Evolutionary conservation across 129 eudicot species (phyloP).

Genomic region (Flaveria robusta): DNA sequence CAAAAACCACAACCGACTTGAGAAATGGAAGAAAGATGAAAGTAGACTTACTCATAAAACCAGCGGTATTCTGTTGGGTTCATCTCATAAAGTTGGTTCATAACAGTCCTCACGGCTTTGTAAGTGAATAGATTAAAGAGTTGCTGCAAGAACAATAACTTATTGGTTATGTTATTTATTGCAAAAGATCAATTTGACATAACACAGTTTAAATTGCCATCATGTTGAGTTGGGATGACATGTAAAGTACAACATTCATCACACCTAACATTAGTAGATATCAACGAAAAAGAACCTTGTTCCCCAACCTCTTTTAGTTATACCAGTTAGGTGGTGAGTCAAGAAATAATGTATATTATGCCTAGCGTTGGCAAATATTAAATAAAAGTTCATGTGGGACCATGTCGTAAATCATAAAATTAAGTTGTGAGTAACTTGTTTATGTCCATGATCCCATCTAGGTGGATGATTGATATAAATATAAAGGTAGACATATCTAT

Average conservation of each 20-base stretch:
- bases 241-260: neutral
- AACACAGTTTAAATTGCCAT: neutral
- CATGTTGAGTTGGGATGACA: neutral
- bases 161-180: constrained; percentile 13
- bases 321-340: too few species aligned
- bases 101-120: constrained; percentile 96
- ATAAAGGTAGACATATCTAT: neutral
- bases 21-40: constrained; percentile 18
- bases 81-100: constrained; percentile 98
- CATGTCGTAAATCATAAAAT: neutral
- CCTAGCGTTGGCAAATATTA: neutral
- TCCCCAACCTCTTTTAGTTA: too few species aligned
- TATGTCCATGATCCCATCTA: neutral
- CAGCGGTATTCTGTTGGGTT: constrained; percentile 87
- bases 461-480: neutral
- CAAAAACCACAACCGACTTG: neutral
- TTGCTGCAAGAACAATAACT: constrained; percentile 59
- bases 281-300: too few species aligned
- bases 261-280: neutral
- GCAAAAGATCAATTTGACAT: constrained; percentile 4
- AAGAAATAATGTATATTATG: too few species aligned
- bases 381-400: neutral
- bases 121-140: constrained; percentile 80
- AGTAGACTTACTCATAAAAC: constrained; percentile 82
- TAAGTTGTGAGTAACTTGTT: neutral